Percentiles rank a stretch among this genome's conserved stretches.
Conservation (phyloP, 192 early-diverging fungal genomes). For the Funneliformis mosseae region DNA sequence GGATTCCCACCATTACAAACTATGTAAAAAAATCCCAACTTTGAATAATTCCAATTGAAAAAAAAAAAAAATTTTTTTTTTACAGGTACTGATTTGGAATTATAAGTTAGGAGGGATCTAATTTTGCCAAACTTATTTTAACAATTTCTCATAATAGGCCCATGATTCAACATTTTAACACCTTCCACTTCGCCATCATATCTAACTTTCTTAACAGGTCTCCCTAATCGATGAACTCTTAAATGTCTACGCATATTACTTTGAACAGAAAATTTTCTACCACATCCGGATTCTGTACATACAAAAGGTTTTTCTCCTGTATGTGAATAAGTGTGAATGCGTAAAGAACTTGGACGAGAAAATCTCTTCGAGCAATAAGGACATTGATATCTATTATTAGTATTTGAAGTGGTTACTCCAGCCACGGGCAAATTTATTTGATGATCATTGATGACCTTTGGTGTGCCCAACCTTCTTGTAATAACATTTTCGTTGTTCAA, state of each 20-base stretch:
- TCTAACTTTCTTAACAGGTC: constrained; percentile 21
- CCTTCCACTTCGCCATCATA: constrained; percentile 24
- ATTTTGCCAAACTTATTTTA: background rate
- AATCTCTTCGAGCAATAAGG: constrained; percentile 65
- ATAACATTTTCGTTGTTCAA: background rate
- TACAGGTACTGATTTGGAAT: background rate
- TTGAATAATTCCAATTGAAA: background rate
- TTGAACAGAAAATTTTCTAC: constrained; percentile 67
- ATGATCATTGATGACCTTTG: background rate
- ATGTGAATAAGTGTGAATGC: constrained; percentile 72
- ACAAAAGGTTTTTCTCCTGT: constrained; percentile 76
- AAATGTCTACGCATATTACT: constrained; percentile 77
- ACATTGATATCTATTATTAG: constrained; percentile 54
- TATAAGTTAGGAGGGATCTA: background rate
- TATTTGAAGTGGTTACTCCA: background rate
- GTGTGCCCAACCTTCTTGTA: background rate
- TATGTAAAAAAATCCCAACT: background rate
- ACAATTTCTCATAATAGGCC: background rate
- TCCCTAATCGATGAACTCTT: constrained; percentile 52
- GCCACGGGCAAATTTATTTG: background rate
- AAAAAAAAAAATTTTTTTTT: background rate
- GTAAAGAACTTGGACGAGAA: constrained; percentile 66
- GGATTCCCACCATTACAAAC: background rate
- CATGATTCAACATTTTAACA: constrained; percentile 2
- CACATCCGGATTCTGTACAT: constrained; percentile 64